Conservation (phyloP, 306 rosid species). For the Prunus mira region DNA sequence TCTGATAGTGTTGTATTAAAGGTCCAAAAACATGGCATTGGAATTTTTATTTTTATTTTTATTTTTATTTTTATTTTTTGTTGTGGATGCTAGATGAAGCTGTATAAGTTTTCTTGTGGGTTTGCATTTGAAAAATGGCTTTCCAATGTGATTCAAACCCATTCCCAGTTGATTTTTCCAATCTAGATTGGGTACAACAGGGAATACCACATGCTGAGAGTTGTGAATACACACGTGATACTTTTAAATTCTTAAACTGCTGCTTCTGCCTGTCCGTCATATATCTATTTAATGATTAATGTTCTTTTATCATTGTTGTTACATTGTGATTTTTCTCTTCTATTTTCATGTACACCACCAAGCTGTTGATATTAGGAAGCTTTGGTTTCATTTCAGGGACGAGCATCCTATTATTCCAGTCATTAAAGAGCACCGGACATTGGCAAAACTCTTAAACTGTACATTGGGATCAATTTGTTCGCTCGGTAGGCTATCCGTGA, state of each 20-base stretch:
- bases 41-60: no score
- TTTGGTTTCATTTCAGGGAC: constrained; percentile 60
- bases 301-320: background rate
- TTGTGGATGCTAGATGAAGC: no score
- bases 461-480: constrained; percentile 93
- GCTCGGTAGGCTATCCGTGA: constrained; percentile 60
- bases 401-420: constrained; percentile 93
- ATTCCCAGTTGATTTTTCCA: background rate
- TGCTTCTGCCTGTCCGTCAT: background rate
- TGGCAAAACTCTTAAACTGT: constrained; percentile 88
- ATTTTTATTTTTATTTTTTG: no score
- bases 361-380: background rate
- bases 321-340: background rate
- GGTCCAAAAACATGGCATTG: no score
- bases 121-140: background rate
- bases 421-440: constrained; percentile 85
- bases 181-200: background rate
- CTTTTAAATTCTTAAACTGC: background rate
- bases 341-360: background rate
- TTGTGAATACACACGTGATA: background rate
- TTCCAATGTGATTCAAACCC: background rate
- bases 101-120: background rate
- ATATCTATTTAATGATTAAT: background rate
- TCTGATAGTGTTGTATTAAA: no score
- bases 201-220: background rate